Evolutionary conservation across 352 stramenopile species (phyloP), one percentile per base, ranked within the genome.

Genomic region (Thraustochytrium striatum): DNA sequence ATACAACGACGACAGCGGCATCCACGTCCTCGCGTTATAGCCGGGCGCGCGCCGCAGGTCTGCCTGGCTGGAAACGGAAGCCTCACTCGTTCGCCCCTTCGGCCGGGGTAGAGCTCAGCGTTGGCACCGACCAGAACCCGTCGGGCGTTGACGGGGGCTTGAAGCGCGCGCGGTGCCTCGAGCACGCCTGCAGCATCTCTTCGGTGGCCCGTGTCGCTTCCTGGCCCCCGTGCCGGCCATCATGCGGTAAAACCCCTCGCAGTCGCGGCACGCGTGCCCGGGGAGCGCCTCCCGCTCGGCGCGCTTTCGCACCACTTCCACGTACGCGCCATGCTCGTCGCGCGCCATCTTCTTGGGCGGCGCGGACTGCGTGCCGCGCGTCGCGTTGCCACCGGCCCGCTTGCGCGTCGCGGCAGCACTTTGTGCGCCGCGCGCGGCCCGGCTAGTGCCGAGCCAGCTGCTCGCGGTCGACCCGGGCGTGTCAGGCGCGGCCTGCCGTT

Each of bases 221-320:
- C 28, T 9, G 7, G 53, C 52, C 1, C 53, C 38, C 50, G 5
- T 79, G 50, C 28, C 75, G 9, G 52, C 69, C 2, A 86, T 25
- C n/a, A 83, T 83, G 57, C 83, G 62, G 50, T 83, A 80, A 52
- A 86, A 87, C 52, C 82, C 81, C 21, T 73, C 44, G 69, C 84
- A 87, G 11, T 82, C 28, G 50, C 84, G 78, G 69, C 84, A 87
- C 11, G 82, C 79, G 30, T 82, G 59, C 32, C 78, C 84, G 28
- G 82, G 80, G 19, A 87, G 58, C 70, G 72, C 72, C 65, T 65
- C 55, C 0, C 84, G 61, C 41, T 84, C 82, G 44, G 68, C 82
- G 21, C 75, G 82, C 19, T 83, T 82, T 47, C 83, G 72, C 2
- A 87, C 83, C 33, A 86, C 83, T 78, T 87, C 84, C 61, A 84